Conservation (phyloP, 805 yeast genomes). For the Cyberlindnera nakhonratchasimensis region DNA sequence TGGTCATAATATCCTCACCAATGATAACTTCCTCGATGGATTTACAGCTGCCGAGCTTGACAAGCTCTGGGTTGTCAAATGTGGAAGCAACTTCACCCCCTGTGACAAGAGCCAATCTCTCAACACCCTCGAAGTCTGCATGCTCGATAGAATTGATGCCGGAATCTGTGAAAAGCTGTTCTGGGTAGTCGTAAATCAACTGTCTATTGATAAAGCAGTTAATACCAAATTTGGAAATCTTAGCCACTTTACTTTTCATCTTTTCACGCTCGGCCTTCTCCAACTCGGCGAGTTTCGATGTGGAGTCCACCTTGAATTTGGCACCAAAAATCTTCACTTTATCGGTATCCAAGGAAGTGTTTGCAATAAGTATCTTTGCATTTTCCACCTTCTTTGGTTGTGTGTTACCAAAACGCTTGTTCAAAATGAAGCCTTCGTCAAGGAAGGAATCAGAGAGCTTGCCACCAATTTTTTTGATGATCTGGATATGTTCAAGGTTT, state of each 20-base stretch:
- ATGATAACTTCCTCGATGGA: conserved; percentile 85
- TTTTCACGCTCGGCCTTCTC: conserved; percentile 93
- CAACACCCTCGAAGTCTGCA: conserved; percentile 98
- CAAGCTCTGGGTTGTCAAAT: conserved; percentile 86
- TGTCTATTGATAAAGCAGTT: conserved; percentile 94
- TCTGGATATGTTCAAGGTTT: conserved; percentile 88
- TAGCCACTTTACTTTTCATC: conserved; percentile 86
- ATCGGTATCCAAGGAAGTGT: conserved; percentile 95
- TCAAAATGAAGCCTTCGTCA: conserved; percentile 93
- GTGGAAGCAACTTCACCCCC: conserved; percentile 99
- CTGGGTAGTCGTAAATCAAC: conserved; percentile 96
- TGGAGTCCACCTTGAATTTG: conserved; percentile 92
- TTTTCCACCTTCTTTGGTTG: conserved; percentile 85
- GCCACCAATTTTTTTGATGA: conserved; percentile 92
- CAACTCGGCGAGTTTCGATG: conserved; percentile 86
- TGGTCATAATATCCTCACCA: conserved; percentile 88
- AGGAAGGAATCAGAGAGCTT: conserved; percentile 85
- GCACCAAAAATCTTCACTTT: conserved; percentile 98
- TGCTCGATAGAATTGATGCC: conserved; percentile 92
- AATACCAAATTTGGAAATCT: conserved; percentile 82
- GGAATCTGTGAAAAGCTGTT: conserved; percentile 85
- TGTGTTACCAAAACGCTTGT: conserved; percentile 88
- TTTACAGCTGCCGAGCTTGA: conserved; percentile 85
- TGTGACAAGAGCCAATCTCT: conserved; percentile 91
- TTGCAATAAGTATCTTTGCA: conserved; percentile 87